These are phyloP conservation scores for Spathaspora sp. DNA, from an alignment of 1,139 yeast genomes.

Conservation along the genomic window DNA sequence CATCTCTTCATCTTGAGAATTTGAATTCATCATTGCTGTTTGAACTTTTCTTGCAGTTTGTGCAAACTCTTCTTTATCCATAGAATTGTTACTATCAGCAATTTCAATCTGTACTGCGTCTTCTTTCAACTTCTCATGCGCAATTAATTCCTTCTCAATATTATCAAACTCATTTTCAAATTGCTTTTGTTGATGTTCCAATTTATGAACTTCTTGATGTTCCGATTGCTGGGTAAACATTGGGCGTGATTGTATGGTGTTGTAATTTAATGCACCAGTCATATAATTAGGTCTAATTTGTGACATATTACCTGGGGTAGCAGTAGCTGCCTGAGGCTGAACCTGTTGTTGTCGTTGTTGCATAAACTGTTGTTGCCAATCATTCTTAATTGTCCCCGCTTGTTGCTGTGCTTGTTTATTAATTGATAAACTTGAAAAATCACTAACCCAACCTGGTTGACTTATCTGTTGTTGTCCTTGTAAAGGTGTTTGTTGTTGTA, in stretches of 20 bases:
- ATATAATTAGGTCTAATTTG: constrained; percentile 12
- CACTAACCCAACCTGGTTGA: constrained; percentile 31
- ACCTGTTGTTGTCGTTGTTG: constrained; percentile 12
- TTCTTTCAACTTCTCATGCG: constrained; percentile 9
- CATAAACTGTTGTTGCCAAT: constrained; percentile 33
- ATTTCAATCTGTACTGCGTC: constrained; percentile 11
- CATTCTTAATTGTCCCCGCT: constrained; percentile 13
- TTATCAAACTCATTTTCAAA: constrained; percentile 39
- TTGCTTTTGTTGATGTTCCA: constrained; percentile 26
- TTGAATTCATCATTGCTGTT: constrained; percentile 26
- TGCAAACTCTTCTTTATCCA: constrained; percentile 37
- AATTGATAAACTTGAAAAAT: constrained; percentile 30
- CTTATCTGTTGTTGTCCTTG: constrained; percentile 12
- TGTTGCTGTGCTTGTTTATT: constrained; percentile 11
- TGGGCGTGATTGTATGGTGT: constrained; percentile 11
- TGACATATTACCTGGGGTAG: neutral
- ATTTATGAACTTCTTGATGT: constrained; percentile 31
- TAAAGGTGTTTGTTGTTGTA: constrained; percentile 7
- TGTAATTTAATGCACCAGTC: neutral
- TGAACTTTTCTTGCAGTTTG: constrained; percentile 41
- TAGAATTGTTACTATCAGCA: constrained; percentile 18
- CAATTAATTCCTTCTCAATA: constrained; percentile 33
- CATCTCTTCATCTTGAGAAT: constrained; percentile 23
- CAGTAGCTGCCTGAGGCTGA: neutral
- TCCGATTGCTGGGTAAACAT: constrained; percentile 20